Base-by-base conservation (phyloP, 306 rosid species). In the Psophocarpus tetragonolobus region DNA sequence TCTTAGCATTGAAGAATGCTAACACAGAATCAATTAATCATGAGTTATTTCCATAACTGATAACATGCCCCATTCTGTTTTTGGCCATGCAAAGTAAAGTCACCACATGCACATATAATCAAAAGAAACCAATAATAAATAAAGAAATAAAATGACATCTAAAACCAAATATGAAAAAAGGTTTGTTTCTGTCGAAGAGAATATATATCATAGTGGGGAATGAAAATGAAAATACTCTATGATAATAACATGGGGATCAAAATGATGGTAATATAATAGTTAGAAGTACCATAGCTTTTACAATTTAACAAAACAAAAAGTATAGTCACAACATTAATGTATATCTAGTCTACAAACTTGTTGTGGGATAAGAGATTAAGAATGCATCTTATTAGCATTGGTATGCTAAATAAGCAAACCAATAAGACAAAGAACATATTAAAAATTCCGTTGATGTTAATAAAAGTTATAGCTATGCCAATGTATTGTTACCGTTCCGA, bases 311-410 rank as follows among this genome's bases (percentile, higher is more conserved):
- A 35, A 35, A 18, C 20, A 30, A 51, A 20, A 51, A 5, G 4
- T 5, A n/a, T n/a, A n/a, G 21, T 47, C 54, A n/a, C 54, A 47
- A 42, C 48, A n/a, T n/a, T n/a, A 42, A 36, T 68, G 26, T 68
- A 7, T 24, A 24, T 5, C 5, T 15, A 27, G 3, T 44, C 9
- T 45, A 69, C n/a, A 69, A 4, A 44, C 32, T 69, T 27, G n/a
- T 17, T 47, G 1, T 42, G 54, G 54, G 12, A 67, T 21, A 17
- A 36, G 51, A 71, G 4, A 30, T 30, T 30, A 51, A 53, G 21
- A 14, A 51, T 50, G 76, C 64, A 71, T 35, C 48, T 53, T 54
- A 33, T 20, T 14, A 69, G 65, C 24, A 72, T 72, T 21, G 65
- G 14, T 6, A 32, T 12, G 76, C 13, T 8, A 20, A 53, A 51